Percentiles rank a stretch among this genome's conserved stretches.
Evolutionary conservation across 2,329 filamentous ascomycete species (phyloP).

Genomic region (Monosporascus sp.): DNA sequence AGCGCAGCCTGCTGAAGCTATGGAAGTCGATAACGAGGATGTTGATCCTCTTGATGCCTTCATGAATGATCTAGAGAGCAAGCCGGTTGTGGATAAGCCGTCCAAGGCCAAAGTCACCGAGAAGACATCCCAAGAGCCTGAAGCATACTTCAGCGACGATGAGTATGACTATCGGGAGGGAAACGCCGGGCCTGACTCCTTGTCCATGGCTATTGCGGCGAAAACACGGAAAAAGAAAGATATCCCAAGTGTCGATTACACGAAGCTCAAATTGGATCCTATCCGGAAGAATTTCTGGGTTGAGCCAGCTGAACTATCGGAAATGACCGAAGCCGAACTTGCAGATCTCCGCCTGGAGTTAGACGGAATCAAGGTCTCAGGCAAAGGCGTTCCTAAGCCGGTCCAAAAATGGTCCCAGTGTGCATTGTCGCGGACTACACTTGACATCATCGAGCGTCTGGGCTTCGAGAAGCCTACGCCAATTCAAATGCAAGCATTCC

Average conservation of each 20-base stretch:
- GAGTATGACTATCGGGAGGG: slow-evolving; percentile 56
- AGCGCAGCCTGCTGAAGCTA: slow-evolving; percentile 33
- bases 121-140: slow-evolving; percentile 59
- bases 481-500: slow-evolving; percentile 92
- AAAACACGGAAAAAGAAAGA: slow-evolving; percentile 86
- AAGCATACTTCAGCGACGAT: slow-evolving; percentile 85
- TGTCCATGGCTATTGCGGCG: slow-evolving; percentile 45
- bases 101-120: slow-evolving; percentile 31
- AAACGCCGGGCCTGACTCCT: slow-evolving; percentile 39
- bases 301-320: slow-evolving; percentile 76
- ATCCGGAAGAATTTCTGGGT: slow-evolving; percentile 95
- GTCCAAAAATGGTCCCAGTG: slow-evolving; percentile 97
- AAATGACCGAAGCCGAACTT: slow-evolving; percentile 80
- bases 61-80: slow-evolving; percentile 67
- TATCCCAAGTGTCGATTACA: slow-evolving; percentile 80
- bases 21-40: slow-evolving; percentile 62
- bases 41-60: slow-evolving; percentile 94
- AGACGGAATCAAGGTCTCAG: slow-evolving; percentile 91
- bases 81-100: slow-evolving; percentile 14
- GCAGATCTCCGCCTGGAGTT: slow-evolving; percentile 77
- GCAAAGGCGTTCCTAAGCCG: slow-evolving; percentile 83
- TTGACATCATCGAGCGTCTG: slow-evolving; percentile 77
- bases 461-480: slow-evolving; percentile 86
- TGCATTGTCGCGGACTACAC: slow-evolving; percentile 77
- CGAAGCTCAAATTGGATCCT: slow-evolving; percentile 75